Conservation (phyloP, 495 filamentous ascomycete genomes). For the Penicillium chermesinum region DNA sequence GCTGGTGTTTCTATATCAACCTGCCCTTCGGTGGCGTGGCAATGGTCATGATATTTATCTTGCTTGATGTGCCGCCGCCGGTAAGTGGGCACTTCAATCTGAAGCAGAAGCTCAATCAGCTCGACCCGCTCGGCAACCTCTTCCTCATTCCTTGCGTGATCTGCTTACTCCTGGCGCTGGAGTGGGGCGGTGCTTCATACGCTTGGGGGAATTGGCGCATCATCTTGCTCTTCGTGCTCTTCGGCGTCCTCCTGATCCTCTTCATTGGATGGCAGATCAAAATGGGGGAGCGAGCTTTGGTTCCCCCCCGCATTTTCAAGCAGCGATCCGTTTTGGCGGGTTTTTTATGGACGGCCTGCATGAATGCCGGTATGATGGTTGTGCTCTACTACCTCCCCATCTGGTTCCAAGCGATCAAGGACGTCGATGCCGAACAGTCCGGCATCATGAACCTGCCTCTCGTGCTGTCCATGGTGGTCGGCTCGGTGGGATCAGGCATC, state of each 20-base stretch:
- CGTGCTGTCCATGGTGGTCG: constrained; percentile 51
- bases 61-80: constrained; percentile 31
- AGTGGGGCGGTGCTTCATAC: constrained; percentile 33
- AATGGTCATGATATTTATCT: constrained; percentile 34
- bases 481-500: constrained; percentile 7
- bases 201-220: constrained; percentile 27
- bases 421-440: constrained; percentile 51
- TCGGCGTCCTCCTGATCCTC: constrained; percentile 19
- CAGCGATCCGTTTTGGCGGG: constrained; percentile 5
- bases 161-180: constrained; percentile 35
- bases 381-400: constrained; percentile 47
- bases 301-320: constrained; percentile 1
- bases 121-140: constrained; percentile 28
- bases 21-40: constrained; percentile 44
- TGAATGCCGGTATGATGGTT: constrained; percentile 14
- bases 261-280: constrained; percentile 14
- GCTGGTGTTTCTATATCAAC: constrained; percentile 49
- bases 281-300: constrained; percentile 24
- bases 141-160: constrained; percentile 25
- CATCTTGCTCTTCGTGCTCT: constrained; percentile 32
- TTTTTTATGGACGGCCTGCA: constrained; percentile 12
- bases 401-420: constrained; percentile 74
- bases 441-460: constrained; percentile 65
- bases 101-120: constrained; percentile 27
- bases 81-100: constrained; percentile 20